Evolutionary conservation across 257 asterid genomes (phyloP).

Genomic region (Solanum appendiculatum): DNA sequence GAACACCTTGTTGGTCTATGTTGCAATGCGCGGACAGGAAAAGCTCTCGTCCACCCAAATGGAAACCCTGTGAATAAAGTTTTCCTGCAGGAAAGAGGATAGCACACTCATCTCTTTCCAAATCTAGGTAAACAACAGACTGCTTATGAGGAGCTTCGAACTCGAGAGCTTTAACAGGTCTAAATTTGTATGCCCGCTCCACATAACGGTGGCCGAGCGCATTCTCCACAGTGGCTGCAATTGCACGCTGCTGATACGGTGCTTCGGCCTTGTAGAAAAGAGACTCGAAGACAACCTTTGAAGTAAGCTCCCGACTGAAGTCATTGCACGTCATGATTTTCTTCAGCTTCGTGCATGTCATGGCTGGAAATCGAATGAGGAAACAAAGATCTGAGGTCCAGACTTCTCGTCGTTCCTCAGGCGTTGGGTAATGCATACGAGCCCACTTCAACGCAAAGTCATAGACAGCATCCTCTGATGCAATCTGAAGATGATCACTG

Average conservation of each 20-base stretch:
- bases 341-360: slow-evolving; percentile 71
- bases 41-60: slow-evolving; percentile 74
- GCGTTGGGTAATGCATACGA: slow-evolving; percentile 46
- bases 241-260: slow-evolving; percentile 57
- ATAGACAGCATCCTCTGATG: slow-evolving; percentile 73
- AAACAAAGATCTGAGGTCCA: slow-evolving; percentile 46
- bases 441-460: slow-evolving; percentile 79
- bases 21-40: slow-evolving; percentile 84
- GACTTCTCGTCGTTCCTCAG: slow-evolving; percentile 55
- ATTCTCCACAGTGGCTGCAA: slow-evolving; percentile 30
- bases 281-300: slow-evolving; percentile 67
- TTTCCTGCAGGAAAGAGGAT: slow-evolving; percentile 59
- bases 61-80: slow-evolving; percentile 70
- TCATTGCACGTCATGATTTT: slow-evolving; percentile 57
- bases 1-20: slow-evolving; percentile 52
- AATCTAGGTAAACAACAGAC: slow-evolving; percentile 68
- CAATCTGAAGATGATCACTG: slow-evolving; percentile 65
- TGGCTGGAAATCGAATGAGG: slow-evolving; percentile 71
- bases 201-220: slow-evolving; percentile 33
- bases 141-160: slow-evolving; percentile 54
- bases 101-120: slow-evolving; percentile 56
- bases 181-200: slow-evolving; percentile 68
- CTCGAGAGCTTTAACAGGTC: slow-evolving; percentile 65
- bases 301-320: slow-evolving; percentile 42
- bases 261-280: slow-evolving; percentile 69